Evolutionary conservation across 1,139 yeast species (phyloP), one percentile per base, ranked within the genome.

Genomic region (Nakaseomyces delphensis): DNA sequence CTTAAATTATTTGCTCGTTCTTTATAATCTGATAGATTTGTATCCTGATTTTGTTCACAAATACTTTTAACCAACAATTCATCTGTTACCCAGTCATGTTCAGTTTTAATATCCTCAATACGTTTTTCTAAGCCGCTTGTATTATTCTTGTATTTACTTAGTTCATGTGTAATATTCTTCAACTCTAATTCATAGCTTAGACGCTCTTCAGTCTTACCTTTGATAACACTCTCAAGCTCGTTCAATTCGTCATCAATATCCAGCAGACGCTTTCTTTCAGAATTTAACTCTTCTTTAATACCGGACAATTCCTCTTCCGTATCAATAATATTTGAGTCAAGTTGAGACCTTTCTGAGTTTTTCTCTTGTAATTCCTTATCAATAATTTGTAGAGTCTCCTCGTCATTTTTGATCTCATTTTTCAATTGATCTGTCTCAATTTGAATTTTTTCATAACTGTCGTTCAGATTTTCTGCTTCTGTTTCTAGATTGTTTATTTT

Each of bases 171-270:
- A 44, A 80, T 61, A 49, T 76, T 76, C 59, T 82, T 87, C 11
- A 72, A 63, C 43, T 75, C 71, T 31, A 83, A 62, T 47, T 75
- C 79, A 32, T 68, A 57, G 32, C 75, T 76, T 39, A 73, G 74
- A 35, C 74, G 62, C 32, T 63, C 59, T 38, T 73, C 75, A 30
- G 65, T 69, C 56, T 85, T 87, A 10, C 59, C 55, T 43, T 71
- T 71, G 29, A 81, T 62, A 5, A 77, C 65, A 19, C 62, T 59
- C 20, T 73, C 76, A 57, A 86, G 69, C 46, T 82, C 89, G 33
- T 70, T 71, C 40, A 87, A 69, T 58, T 89, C 96, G 47, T 83
- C 94, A 57, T 83, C 81, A 39, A 85, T 70, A 2, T 91, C 91
- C 36, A 79, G 57, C 42, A 83, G 64, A 43, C 74, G 75, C 7